Percentiles rank a stretch among this genome's conserved stretches.
phyloP scores from a whole-genome alignment of 768 basidiomycete species.

The Pulveroboletus sp. region DNA sequence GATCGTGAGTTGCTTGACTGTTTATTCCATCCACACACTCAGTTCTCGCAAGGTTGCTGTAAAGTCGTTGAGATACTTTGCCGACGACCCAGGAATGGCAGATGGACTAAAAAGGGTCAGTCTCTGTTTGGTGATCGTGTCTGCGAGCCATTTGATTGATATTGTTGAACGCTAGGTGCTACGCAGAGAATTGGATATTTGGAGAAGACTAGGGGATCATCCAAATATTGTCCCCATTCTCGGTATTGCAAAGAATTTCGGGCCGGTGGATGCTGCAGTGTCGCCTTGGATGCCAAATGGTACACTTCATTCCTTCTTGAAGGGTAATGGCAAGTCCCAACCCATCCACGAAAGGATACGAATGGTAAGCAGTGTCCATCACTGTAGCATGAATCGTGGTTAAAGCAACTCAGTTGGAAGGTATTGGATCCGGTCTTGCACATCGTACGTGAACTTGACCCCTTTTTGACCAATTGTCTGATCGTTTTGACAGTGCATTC shows the following conservation, averaged over 20 bases:
- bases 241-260: neutral
- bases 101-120: neutral
- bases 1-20: neutral
- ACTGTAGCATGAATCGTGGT: too few relatives aligned
- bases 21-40: neutral
- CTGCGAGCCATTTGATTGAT: too few relatives aligned
- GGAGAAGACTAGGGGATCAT: conserved; percentile 1
- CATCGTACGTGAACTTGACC: too few relatives aligned
- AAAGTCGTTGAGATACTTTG: neutral
- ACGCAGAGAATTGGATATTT: neutral
- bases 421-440: too few relatives aligned
- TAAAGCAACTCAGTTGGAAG: too few relatives aligned
- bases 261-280: neutral
- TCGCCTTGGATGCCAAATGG: conserved; percentile 2
- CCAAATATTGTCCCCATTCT: conserved; percentile 1
- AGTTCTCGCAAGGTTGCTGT: neutral
- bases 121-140: too few relatives aligned
- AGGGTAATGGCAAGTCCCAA: neutral
- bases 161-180: neutral
- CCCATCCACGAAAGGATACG: neutral
- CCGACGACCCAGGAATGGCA: neutral
- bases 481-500: neutral
- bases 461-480: too few relatives aligned
- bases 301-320: neutral
- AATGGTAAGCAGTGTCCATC: neutral